A percentile compares a stretch with the other conserved stretches of the same genome.
phyloP scores from a whole-genome alignment of 192 early-diverging fungal species.

The Pilobolus umbonatus region DNA sequence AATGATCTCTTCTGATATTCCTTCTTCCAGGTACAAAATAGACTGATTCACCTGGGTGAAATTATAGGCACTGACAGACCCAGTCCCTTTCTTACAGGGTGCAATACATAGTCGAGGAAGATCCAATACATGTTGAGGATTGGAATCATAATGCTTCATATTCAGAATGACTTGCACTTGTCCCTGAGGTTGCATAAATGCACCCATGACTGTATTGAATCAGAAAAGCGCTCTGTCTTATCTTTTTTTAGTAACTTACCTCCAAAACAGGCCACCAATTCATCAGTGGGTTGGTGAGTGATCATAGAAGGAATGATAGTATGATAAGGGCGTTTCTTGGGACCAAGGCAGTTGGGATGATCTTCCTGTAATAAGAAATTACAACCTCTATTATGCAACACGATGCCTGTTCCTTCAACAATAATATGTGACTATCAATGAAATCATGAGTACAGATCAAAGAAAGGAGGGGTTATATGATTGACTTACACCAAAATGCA shows the following conservation, averaged over 20 bases:
- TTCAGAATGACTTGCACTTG: conserved; percentile 76
- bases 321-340: conserved; percentile 71
- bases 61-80: conserved; percentile 18
- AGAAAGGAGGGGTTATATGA: conserved; percentile 14
- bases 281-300: conserved; percentile 32
- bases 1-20: conserved; percentile 39
- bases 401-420: conserved; percentile 58
- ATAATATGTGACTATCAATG: conserved; percentile 41
- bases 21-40: conserved; percentile 61
- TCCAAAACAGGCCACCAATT: conserved; percentile 45
- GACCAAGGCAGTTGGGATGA: conserved; percentile 62
- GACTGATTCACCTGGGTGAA: conserved; percentile 21
- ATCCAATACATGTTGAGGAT: conserved; percentile 66
- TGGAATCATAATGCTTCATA: conserved; percentile 48
- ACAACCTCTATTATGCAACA: conserved; percentile 64
- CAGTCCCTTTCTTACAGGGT: conserved; percentile 25
- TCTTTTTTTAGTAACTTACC: conserved; percentile 17
- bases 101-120: conserved; percentile 61
- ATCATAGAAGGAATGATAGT: conserved; percentile 75
- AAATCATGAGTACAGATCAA: conserved; percentile 18
- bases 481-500: conserved; percentile 47
- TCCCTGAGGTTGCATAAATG: conserved; percentile 82
- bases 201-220: conserved; percentile 68
- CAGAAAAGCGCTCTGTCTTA: too few species aligned
- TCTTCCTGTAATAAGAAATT: conserved; percentile 57